Evolutionary conservation across 108 stramenopile species (phyloP).

Genomic region (Mayamaea pseudoterrestris): DNA sequence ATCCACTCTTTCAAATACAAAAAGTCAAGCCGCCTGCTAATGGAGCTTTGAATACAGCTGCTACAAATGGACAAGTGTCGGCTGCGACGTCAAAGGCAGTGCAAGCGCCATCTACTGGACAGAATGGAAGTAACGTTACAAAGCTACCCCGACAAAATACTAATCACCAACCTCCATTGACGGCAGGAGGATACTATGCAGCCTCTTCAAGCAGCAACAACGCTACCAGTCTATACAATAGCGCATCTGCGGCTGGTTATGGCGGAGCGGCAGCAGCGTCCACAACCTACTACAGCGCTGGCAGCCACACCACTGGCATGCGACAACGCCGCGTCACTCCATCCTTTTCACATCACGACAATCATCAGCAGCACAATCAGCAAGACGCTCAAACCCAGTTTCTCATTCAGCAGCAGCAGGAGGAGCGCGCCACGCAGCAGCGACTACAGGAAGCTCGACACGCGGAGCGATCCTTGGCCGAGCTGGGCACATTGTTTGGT

Average conservation of each 20-base stretch:
- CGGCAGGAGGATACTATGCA: too few species aligned
- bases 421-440: constrained; percentile 52
- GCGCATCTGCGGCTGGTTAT: constrained; percentile 21
- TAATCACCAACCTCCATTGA: too few species aligned
- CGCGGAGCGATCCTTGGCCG: constrained; percentile 58
- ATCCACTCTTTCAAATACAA: constrained; percentile 1
- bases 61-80: background rate
- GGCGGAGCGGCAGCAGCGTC: constrained; percentile 18
- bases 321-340: constrained; percentile 38
- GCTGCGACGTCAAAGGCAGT: background rate
- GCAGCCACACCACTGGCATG: constrained; percentile 29
- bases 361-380: constrained; percentile 17
- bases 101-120: background rate
- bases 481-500: constrained; percentile 57
- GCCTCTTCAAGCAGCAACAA: background rate
- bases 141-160: background rate
- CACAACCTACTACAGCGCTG: constrained; percentile 16
- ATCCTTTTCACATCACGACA: constrained; percentile 26
- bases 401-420: constrained; percentile 45
- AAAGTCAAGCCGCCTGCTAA: background rate
- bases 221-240: background rate
- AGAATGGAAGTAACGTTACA: too few species aligned
- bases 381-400: constrained; percentile 30
- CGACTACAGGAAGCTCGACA: constrained; percentile 58
- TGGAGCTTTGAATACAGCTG: background rate